Percentiles rank a stretch among this genome's conserved stretches.
Conservation (phyloP, 2,329 filamentous ascomycete species). For the Pestalotiopsis fici region DNA sequence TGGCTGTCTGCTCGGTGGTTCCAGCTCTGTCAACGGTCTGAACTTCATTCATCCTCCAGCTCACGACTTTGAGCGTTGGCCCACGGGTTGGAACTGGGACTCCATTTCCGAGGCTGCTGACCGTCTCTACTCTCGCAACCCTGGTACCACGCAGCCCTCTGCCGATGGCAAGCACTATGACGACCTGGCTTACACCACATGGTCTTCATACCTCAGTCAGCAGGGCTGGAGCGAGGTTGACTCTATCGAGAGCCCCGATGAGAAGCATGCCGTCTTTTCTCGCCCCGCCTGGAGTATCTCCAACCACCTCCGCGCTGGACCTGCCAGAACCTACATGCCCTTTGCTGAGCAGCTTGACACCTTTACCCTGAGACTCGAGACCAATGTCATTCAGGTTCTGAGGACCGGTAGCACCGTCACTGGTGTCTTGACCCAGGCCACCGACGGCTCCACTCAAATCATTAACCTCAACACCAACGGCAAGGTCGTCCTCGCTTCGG, state of each 20-base stretch:
- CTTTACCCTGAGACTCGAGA: slow-evolving; percentile 3
- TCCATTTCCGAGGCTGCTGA: neutral
- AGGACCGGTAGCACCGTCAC: slow-evolving; percentile 4
- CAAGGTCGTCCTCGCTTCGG: slow-evolving; percentile 5
- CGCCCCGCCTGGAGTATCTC: slow-evolving; percentile 5
- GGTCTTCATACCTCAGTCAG: neutral
- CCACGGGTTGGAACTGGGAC: neutral
- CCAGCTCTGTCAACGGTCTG: slow-evolving; percentile 1
- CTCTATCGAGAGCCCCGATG: slow-evolving; percentile 3
- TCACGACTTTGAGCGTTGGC: slow-evolving; percentile 3
- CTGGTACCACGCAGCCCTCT: slow-evolving; percentile 1
- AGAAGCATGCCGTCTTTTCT: slow-evolving; percentile 2
- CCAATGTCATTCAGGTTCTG: slow-evolving; percentile 2
- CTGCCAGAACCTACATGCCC: slow-evolving; percentile 3
- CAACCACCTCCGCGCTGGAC: slow-evolving; percentile 2
- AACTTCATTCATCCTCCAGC: slow-evolving; percentile 1
- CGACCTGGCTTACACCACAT: neutral
- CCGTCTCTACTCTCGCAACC: slow-evolving; percentile 1
- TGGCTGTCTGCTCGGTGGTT: slow-evolving; percentile 3
- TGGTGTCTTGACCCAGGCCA: neutral
- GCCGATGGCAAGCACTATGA: slow-evolving; percentile 2
- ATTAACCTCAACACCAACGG: slow-evolving; percentile 5
- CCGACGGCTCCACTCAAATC: neutral
- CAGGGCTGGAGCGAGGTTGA: neutral
- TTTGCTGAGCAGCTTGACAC: slow-evolving; percentile 1